phyloP scores from a whole-genome alignment of 2,329 filamentous ascomycete genomes.

The Dactylellina parvicollis region DNA sequence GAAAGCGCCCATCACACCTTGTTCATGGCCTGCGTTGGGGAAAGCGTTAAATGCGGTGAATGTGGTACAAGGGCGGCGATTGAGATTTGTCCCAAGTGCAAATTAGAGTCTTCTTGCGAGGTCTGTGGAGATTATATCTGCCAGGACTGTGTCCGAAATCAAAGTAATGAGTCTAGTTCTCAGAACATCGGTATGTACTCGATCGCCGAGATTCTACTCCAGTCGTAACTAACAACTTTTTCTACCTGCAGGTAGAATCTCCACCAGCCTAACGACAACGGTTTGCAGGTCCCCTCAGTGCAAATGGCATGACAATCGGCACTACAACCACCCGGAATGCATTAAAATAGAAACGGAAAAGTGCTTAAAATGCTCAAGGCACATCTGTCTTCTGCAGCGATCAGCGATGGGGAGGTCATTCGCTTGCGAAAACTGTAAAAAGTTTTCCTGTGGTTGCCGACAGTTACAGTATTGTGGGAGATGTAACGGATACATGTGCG shows the following conservation, averaged over 20 bases:
- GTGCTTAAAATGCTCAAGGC: constrained; percentile 26
- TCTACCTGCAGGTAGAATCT: neutral
- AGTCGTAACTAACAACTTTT: neutral
- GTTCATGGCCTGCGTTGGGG: constrained; percentile 41
- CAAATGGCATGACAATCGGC: constrained; percentile 51
- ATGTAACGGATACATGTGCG: constrained; percentile 49
- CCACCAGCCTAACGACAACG: constrained; percentile 10
- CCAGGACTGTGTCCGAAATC: constrained; percentile 12
- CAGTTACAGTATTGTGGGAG: constrained; percentile 22
- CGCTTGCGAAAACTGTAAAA: constrained; percentile 40
- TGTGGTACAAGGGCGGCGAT: constrained; percentile 6
- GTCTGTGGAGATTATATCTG: constrained; percentile 38
- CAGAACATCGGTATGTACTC: neutral
- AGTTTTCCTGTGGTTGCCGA: constrained; percentile 43
- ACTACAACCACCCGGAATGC: constrained; percentile 39
- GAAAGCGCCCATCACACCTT: constrained; percentile 24
- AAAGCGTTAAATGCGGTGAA: constrained; percentile 20
- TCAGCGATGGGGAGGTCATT: constrained; percentile 30
- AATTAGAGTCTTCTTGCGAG: constrained; percentile 42
- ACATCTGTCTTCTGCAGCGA: constrained; percentile 37
- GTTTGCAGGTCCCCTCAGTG: constrained; percentile 32
- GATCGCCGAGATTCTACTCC: neutral
- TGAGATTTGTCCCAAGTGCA: constrained; percentile 45
- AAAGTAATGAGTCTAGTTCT: neutral
- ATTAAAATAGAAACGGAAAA: constrained; percentile 24